Conservation (phyloP, 1,284 basidiomycete species). For the Leucoagaricus sp. region DNA sequence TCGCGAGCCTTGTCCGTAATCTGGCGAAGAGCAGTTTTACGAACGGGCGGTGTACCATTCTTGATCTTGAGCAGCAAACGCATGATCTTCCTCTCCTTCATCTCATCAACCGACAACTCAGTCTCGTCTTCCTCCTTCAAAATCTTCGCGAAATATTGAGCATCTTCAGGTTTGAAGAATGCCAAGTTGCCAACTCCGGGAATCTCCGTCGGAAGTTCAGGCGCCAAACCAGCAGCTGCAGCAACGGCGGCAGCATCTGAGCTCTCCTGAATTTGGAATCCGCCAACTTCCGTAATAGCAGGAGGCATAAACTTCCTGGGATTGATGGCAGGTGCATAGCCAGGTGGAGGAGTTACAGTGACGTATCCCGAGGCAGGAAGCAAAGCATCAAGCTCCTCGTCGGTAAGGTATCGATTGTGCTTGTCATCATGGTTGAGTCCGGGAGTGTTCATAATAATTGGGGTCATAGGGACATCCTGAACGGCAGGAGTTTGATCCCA, state of each 20-base stretch:
- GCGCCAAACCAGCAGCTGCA: slow-evolving; percentile 88
- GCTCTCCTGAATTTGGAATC: slow-evolving; percentile 97
- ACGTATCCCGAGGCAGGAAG: slow-evolving; percentile 88
- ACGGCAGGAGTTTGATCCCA: slow-evolving; percentile 90
- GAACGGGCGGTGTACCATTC: slow-evolving; percentile 97
- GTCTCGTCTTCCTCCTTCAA: slow-evolving; percentile 95
- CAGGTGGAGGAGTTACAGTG: slow-evolving; percentile 92
- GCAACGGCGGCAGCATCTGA: slow-evolving; percentile 85
- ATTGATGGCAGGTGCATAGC: slow-evolving; percentile 84
- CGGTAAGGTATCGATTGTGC: slow-evolving; percentile 91
- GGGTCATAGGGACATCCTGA: slow-evolving; percentile 62
- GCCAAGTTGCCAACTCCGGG: slow-evolving; percentile 96
- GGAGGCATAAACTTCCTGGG: slow-evolving; percentile 81
- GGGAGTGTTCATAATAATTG: slow-evolving; percentile 85
- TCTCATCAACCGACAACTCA: slow-evolving; percentile 94
- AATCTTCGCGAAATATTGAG: slow-evolving; percentile 97
- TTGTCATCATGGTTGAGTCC: slow-evolving; percentile 88
- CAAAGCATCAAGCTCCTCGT: slow-evolving; percentile 93
- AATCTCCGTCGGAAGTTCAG: slow-evolving; percentile 97
- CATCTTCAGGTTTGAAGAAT: slow-evolving; percentile 98
- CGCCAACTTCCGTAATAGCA: slow-evolving; percentile 71
- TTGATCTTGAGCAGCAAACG: slow-evolving; percentile 99
- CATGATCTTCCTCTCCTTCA: slow-evolving; percentile 99
- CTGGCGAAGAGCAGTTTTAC: slow-evolving; percentile 96
- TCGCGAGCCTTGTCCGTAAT: slow-evolving; percentile 99